Evolutionary conservation across 2,329 filamentous ascomycete species (phyloP), one percentile per base, ranked within the genome.

Genomic region (Dendrostoma leiphaemia): DNA sequence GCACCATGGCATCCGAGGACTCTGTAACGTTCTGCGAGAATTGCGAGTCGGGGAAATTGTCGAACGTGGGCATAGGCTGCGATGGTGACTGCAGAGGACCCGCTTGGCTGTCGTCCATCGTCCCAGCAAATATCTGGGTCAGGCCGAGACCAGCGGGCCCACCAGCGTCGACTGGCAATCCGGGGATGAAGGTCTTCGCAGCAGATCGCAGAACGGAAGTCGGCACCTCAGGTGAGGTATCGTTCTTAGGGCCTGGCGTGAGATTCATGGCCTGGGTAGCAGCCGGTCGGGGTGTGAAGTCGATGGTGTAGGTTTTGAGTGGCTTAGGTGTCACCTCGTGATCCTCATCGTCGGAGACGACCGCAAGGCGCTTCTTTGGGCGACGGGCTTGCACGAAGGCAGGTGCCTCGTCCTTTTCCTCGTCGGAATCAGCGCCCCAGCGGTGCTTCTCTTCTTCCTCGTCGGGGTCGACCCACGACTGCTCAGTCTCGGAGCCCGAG

Each of bases 111-210:
- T 76, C 84, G 45, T 89, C 91, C 84, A 97, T 88, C 1, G 91
- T 96, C 12, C 90, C 90, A 5, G 89, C 89, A 66, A 96, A 97
- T 59, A 94, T 93, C 64, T 96, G 92, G 0, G 91, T 95, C 41
- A 96, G 78, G 9, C 90, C 89, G 38, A 96, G 73, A 3, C 84
- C 84, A 32, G 83, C 84, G 21, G 83, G 77, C 0, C 78, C 81
- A 21, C 72, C 71, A 8, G 64, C 63, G 6, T 77, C 70, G 4
- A 86, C 76, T 2, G 85, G 82, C 19, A 90, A 71, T 1, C 85
- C 86, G 3, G 87, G 88, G 54, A 90, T 88, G 61, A 88, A 87
- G 0, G 75, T 80, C 70, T 88, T 89, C 56, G 80, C 85, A 2
- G 84, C 84, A 4, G 85, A 88, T 37, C 85, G 81, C n/a, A 88